A percentile compares a stretch with the other conserved stretches of the same genome.
Evolutionary conservation across 768 basidiomycete genomes (phyloP).

Genomic region (Lanmaoa pseudosensibilis): DNA sequence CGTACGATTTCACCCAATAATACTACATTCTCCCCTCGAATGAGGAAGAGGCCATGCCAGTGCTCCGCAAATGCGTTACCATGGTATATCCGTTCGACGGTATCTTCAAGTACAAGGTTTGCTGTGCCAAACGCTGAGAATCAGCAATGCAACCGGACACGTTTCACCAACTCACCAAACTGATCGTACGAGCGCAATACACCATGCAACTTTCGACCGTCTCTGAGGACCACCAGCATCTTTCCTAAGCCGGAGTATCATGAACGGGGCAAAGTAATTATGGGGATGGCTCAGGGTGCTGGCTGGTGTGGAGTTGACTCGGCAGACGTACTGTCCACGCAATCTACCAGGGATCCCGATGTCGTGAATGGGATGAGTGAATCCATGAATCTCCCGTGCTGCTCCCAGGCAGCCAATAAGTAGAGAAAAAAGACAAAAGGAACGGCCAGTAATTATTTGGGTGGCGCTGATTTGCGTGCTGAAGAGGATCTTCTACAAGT

Average conservation of each 20-base stretch:
- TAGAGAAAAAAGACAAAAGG: slow-evolving; percentile 30
- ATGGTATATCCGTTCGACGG: slow-evolving; percentile 93
- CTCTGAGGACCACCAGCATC: slow-evolving; percentile 95
- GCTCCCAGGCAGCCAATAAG: slow-evolving; percentile 41
- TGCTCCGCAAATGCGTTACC: slow-evolving; percentile 84
- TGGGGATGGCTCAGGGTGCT: slow-evolving; percentile 46
- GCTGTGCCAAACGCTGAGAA: slow-evolving; percentile 48
- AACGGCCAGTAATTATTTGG: slow-evolving; percentile 22
- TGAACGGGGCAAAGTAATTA: slow-evolving; percentile 34
- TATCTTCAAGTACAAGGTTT: slow-evolving; percentile 95
- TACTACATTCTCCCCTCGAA: slow-evolving; percentile 98
- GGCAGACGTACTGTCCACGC: slow-evolving; percentile 98
- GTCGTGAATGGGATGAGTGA: slow-evolving; percentile 98
- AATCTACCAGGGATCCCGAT: slow-evolving; percentile 97
- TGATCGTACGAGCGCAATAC: slow-evolving; percentile 98
- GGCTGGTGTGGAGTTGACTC: slow-evolving; percentile 47
- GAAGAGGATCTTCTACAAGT: background rate
- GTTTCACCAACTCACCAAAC: slow-evolving; percentile 65
- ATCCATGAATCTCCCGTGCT: slow-evolving; percentile 62
- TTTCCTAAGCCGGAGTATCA: slow-evolving; percentile 66
- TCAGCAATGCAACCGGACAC: background rate
- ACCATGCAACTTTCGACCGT: slow-evolving; percentile 94
- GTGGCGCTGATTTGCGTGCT: slow-evolving; percentile 11
- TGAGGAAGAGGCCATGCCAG: slow-evolving; percentile 87
- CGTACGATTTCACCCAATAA: slow-evolving; percentile 93